Conservation (phyloP, 495 filamentous ascomycete species). For the Podospora fimiseda region DNA sequence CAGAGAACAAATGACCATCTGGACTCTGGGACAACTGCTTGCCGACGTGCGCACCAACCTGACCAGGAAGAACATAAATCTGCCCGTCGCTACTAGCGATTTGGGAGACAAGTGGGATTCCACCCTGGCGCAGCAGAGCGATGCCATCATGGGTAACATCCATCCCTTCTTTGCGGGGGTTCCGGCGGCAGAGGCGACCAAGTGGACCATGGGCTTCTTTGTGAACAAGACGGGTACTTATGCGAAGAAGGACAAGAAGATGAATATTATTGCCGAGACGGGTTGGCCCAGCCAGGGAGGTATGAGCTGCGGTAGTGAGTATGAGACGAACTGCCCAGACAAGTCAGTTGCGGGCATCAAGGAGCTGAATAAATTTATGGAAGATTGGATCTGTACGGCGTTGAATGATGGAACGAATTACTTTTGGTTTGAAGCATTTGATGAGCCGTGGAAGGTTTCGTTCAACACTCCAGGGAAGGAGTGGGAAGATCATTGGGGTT, state of each 20-base stretch:
- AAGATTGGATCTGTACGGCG: conserved; percentile 75
- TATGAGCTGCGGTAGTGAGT: conserved; percentile 60
- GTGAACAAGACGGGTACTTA: conserved; percentile 53
- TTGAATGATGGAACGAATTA: conserved; percentile 78
- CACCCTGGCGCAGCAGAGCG: conserved; percentile 58
- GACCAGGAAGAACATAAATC: conserved; percentile 53
- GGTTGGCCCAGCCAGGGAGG: conserved; percentile 90
- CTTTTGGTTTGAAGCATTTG: conserved; percentile 96
- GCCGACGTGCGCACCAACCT: conserved; percentile 64
- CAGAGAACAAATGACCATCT: conserved; percentile 62
- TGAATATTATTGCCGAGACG: conserved; percentile 76
- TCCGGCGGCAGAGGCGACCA: conserved; percentile 56
- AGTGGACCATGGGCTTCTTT: conserved; percentile 87
- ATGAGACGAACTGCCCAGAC: conserved; percentile 43
- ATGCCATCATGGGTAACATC: conserved; percentile 93
- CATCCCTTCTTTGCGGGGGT: conserved; percentile 95
- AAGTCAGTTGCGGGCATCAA: conserved; percentile 72
- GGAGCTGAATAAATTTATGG: conserved; percentile 83
- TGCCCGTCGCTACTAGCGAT: conserved; percentile 84
- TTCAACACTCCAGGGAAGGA: conserved; percentile 64
- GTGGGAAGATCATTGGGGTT: conserved; percentile 96
- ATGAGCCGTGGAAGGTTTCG: conserved; percentile 85
- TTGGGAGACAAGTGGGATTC: conserved; percentile 83
- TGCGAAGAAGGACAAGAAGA: conserved; percentile 52
- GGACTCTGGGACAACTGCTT: conserved; percentile 59